Evolutionary conservation across 805 yeast genomes (phyloP).

Genomic region (Huiozyma sinensis): DNA sequence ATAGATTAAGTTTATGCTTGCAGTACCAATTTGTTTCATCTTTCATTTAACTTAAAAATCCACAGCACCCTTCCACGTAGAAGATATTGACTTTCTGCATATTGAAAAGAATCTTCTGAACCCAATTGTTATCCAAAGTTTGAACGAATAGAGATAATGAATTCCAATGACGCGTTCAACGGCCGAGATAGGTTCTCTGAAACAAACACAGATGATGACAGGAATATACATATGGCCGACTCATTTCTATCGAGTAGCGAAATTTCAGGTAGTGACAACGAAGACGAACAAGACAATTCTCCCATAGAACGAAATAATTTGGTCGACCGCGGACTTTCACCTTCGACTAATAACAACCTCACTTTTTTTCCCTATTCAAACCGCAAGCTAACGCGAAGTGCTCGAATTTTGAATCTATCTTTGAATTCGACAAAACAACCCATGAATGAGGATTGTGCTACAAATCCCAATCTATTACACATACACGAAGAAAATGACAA

Average conservation of each 20-base stretch:
- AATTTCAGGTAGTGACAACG: neutral
- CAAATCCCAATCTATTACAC: slow-evolving; percentile 2
- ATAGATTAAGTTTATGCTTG: no score
- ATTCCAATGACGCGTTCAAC: no score
- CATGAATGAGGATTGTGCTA: neutral
- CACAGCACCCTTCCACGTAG: no score
- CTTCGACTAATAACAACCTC: slow-evolving; percentile 12
- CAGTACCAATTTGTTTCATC: no score
- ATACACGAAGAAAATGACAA: slow-evolving; percentile 10
- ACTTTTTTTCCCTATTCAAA: slow-evolving; percentile 23
- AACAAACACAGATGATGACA: no score
- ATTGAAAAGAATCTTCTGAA: no score
- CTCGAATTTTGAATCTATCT: slow-evolving; percentile 41
- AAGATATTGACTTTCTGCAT: no score
- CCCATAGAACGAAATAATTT: neutral
- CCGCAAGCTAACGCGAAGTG: slow-evolving; percentile 38
- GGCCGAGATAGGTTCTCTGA: no score
- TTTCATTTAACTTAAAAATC: no score
- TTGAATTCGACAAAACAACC: slow-evolving; percentile 29
- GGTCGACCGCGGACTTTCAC: neutral
- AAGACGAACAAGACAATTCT: neutral
- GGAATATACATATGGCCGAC: no score
- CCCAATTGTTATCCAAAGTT: no score
- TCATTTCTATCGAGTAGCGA: neutral
- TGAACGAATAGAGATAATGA: no score